Conservation (phyloP, 352 stramenopile species). For the Phytophthora syringae region DNA sequence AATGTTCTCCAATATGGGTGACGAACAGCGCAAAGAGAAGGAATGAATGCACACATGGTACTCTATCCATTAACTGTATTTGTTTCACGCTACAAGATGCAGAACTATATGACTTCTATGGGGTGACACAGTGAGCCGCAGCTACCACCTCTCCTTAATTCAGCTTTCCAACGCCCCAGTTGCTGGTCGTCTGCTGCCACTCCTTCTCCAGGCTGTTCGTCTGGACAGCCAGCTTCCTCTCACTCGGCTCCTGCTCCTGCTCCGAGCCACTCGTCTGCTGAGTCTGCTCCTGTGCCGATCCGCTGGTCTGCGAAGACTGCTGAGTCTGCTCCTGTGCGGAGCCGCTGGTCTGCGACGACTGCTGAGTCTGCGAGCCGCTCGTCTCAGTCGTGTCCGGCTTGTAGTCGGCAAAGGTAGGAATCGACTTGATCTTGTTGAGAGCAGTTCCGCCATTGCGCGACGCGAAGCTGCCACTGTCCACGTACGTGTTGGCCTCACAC, state of each 20-base stretch:
- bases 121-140: slow-evolving; percentile 3
- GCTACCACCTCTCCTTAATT: slow-evolving; percentile 16
- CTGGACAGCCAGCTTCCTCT: slow-evolving; percentile 19
- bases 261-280: neutral
- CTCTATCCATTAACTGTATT: slow-evolving; percentile 23
- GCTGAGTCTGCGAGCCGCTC: slow-evolving; percentile 10
- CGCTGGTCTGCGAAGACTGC: neutral
- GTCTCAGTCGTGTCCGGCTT: neutral
- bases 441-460: slow-evolving; percentile 24
- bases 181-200: slow-evolving; percentile 18
- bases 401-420: slow-evolving; percentile 15
- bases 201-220: slow-evolving; percentile 25
- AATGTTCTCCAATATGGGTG: too few relatives aligned
- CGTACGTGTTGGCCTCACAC: slow-evolving; percentile 26
- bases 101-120: slow-evolving; percentile 15
- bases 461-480: slow-evolving; percentile 22
- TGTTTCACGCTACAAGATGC: slow-evolving; percentile 12
- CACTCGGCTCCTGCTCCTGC: neutral
- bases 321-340: neutral
- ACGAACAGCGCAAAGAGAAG: too few relatives aligned
- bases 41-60: too few relatives aligned
- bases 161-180: slow-evolving; percentile 35
- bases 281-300: slow-evolving; percentile 1
- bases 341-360: neutral
- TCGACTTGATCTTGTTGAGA: slow-evolving; percentile 22